Evolutionary conservation across 2,329 filamentous ascomycete genomes (phyloP).

Genomic region (Diplodia scrobiculata): DNA sequence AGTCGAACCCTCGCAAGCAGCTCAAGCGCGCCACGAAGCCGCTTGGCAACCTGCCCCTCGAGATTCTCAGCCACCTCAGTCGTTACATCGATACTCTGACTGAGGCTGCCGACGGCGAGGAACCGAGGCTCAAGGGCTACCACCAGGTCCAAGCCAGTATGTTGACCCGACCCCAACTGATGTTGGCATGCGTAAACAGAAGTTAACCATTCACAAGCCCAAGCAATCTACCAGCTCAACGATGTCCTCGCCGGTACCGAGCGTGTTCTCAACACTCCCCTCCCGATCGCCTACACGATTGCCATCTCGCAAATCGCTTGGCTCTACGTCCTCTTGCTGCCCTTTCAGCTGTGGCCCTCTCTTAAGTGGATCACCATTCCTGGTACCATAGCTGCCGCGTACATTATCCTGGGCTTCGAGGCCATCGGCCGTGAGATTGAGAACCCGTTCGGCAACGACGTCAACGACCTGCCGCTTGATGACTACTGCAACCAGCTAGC

Average conservation of each 20-base stretch:
- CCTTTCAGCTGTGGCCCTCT: slow-evolving; percentile 71
- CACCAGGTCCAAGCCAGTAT: slow-evolving; percentile 59
- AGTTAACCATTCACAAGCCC: slow-evolving; percentile 42
- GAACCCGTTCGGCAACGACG: slow-evolving; percentile 77
- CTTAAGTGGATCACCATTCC: slow-evolving; percentile 74
- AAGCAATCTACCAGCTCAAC: slow-evolving; percentile 65
- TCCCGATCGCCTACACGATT: slow-evolving; percentile 81
- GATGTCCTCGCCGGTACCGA: slow-evolving; percentile 73
- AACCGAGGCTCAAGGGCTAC: slow-evolving; percentile 56
- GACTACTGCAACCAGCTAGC: slow-evolving; percentile 74
- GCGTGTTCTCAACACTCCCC: slow-evolving; percentile 77
- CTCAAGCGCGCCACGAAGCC: slow-evolving; percentile 73
- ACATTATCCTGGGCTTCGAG: slow-evolving; percentile 75
- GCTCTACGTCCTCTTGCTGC: slow-evolving; percentile 77
- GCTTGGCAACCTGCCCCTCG: slow-evolving; percentile 79
- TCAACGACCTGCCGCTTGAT: slow-evolving; percentile 77
- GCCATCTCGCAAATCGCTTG: slow-evolving; percentile 84
- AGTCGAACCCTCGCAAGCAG: slow-evolving; percentile 74
- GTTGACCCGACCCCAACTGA: no score
- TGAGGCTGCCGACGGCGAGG: slow-evolving; percentile 35
- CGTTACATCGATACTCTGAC: slow-evolving; percentile 66
- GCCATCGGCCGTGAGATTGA: slow-evolving; percentile 77
- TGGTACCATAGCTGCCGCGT: slow-evolving; percentile 67
- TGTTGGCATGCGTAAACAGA: no score
- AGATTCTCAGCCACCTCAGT: slow-evolving; percentile 73